Evolutionary conservation across 257 asterid species (phyloP).

Genomic region (Haberlea rhodopensis): DNA sequence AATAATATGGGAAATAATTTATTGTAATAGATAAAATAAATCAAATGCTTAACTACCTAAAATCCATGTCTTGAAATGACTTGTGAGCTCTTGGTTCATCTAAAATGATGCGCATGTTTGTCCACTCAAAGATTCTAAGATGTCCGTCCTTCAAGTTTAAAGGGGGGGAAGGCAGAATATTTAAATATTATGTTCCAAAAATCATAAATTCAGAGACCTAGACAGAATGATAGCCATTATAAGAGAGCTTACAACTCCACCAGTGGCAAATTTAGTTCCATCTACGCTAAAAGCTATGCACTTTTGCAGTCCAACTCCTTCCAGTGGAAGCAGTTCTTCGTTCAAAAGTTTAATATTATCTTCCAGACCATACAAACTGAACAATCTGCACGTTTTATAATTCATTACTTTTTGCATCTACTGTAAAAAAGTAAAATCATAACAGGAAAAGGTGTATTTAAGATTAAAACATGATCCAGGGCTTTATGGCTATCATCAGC

Average conservation of each 20-base stretch:
- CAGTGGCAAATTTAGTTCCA: constrained; percentile 87
- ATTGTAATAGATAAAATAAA: neutral
- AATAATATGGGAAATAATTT: constrained; percentile 16
- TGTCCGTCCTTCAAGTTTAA: constrained; percentile 71
- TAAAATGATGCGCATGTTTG: constrained; percentile 57
- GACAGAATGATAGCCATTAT: constrained; percentile 17
- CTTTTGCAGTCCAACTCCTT: constrained; percentile 67
- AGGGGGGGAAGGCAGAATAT: constrained; percentile 18
- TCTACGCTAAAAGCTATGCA: constrained; percentile 91
- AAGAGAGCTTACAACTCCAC: constrained; percentile 75
- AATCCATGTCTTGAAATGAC: constrained; percentile 95
- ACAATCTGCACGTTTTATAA: constrained; percentile 49
- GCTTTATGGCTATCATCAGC: too few species aligned
- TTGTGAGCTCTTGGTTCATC: constrained; percentile 96
- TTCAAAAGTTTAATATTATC: constrained; percentile 46
- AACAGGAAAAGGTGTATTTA: neutral
- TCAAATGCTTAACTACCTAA: constrained; percentile 50
- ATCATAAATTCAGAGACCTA: constrained; percentile 8
- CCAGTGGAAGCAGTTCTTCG: constrained; percentile 63
- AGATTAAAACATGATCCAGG: neutral
- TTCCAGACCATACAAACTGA: constrained; percentile 57
- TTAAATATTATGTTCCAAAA: constrained; percentile 1
- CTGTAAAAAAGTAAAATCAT: neutral
- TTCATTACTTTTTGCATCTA: constrained; percentile 6
- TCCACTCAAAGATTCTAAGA: constrained; percentile 94